Conservation (phyloP, 768 basidiomycete species). For the Trametes maxima region DNA sequence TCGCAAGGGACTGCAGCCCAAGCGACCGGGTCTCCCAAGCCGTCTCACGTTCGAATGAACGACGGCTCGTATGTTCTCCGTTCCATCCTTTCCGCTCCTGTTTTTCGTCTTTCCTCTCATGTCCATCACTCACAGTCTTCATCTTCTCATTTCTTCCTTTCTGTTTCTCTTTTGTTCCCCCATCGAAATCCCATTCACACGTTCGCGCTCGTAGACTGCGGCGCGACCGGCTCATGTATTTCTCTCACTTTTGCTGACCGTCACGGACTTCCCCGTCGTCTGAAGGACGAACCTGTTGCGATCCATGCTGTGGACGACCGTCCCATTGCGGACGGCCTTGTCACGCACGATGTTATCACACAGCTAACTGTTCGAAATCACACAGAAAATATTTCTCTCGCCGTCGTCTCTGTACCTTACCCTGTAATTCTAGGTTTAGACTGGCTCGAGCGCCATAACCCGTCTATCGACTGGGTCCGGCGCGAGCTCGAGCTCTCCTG, state of each 20-base stretch:
- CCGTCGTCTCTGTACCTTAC: conserved; percentile 36
- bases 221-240: conserved; percentile 41
- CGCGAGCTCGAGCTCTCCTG: conserved; percentile 32
- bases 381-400: conserved; percentile 32
- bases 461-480: conserved; percentile 37
- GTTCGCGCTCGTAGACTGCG: conserved; percentile 40
- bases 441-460: conserved; percentile 42
- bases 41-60: conserved; percentile 1
- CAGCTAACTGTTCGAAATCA: conserved; percentile 30
- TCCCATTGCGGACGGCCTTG: conserved; percentile 42
- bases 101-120: conserved; percentile 17
- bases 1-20: conserved; percentile 7
- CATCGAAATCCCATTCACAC: conserved; percentile 35
- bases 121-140: conserved; percentile 6
- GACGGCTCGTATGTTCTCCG: conserved; percentile 16
- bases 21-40: not conserved
- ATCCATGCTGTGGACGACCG: conserved; percentile 41
- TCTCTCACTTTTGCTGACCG: conserved; percentile 37
- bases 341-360: conserved; percentile 40
- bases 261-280: conserved; percentile 36
- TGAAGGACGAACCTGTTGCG: conserved; percentile 37
- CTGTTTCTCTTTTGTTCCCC: conserved; percentile 32
- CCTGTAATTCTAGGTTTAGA: conserved; percentile 42
- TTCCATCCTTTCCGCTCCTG: conserved; percentile 10
- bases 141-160: conserved; percentile 30